Conservation (phyloP, 2,329 filamentous ascomycete genomes). For the Aspergillus texensis region DNA sequence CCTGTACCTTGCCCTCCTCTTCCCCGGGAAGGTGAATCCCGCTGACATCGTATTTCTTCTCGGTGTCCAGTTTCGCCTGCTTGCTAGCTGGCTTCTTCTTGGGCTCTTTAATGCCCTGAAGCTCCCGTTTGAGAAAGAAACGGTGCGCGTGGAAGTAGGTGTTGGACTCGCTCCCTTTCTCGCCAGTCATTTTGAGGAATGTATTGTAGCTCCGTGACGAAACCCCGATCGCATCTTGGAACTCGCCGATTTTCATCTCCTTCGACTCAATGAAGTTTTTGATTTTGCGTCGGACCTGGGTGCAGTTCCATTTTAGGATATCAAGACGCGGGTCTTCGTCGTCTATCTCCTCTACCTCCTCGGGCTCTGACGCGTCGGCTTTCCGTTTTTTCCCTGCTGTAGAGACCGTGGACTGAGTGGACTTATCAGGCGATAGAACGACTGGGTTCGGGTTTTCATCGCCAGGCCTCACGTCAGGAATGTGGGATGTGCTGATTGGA, state of each 20-base stretch:
- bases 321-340: constrained; percentile 11
- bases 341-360: constrained; percentile 3
- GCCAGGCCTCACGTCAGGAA: neutral
- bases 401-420: neutral
- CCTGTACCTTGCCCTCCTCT: constrained; percentile 46
- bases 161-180: neutral
- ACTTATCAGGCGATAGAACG: neutral
- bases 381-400: neutral
- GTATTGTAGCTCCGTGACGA: constrained; percentile 39
- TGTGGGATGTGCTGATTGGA: neutral
- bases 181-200: constrained; percentile 52
- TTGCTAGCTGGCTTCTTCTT: constrained; percentile 21
- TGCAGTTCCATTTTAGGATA: constrained; percentile 24
- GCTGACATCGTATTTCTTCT: constrained; percentile 43
- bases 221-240: constrained; percentile 44
- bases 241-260: constrained; percentile 50
- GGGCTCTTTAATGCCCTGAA: constrained; percentile 48
- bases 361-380: neutral
- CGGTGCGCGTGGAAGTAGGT: constrained; percentile 7
- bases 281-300: constrained; percentile 47
- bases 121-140: constrained; percentile 56
- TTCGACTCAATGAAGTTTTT: constrained; percentile 45
- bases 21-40: constrained; percentile 53
- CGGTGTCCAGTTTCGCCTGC: constrained; percentile 32
- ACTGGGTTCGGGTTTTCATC: neutral